Evolutionary conservation across 2,329 filamentous ascomycete genomes (phyloP).

Genomic region (Fragosphaeria purpurea): DNA sequence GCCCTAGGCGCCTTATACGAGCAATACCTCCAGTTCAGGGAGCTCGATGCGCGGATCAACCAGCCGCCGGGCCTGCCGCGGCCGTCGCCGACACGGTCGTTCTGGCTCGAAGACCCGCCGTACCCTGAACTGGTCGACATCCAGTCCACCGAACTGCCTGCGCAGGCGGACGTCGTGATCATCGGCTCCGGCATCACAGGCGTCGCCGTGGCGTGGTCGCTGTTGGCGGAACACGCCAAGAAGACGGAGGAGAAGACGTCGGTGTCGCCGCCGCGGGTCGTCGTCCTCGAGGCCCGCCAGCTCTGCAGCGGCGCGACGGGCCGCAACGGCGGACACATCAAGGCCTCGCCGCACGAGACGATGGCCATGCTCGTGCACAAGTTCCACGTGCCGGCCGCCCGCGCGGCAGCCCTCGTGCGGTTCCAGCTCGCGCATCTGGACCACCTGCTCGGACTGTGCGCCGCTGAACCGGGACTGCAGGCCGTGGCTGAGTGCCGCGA

Average conservation of each 20-base stretch:
- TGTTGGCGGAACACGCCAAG: not conserved
- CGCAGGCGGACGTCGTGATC: slow-evolving; percentile 36
- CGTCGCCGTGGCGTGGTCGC: slow-evolving; percentile 23
- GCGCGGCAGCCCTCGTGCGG: slow-evolving; percentile 30
- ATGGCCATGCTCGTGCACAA: slow-evolving; percentile 24
- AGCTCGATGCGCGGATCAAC: not conserved
- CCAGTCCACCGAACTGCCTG: slow-evolving; percentile 24
- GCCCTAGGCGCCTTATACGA: not conserved
- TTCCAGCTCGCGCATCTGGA: slow-evolving; percentile 35
- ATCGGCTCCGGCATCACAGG: slow-evolving; percentile 47
- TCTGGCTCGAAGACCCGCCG: slow-evolving; percentile 9
- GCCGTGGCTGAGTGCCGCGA: slow-evolving; percentile 29
- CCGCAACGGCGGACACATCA: slow-evolving; percentile 42
- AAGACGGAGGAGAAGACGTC: not conserved
- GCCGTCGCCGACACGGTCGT: slow-evolving; percentile 1
- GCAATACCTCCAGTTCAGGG: not conserved
- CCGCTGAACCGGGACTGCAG: slow-evolving; percentile 18
- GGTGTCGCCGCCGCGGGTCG: slow-evolving; percentile 16
- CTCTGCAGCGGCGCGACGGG: slow-evolving; percentile 43
- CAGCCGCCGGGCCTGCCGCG: slow-evolving; percentile 1
- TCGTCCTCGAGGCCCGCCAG: slow-evolving; percentile 39
- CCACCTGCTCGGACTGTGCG: slow-evolving; percentile 28
- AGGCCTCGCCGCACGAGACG: slow-evolving; percentile 32
- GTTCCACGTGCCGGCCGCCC: slow-evolving; percentile 19
- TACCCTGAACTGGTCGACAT: slow-evolving; percentile 13